These are phyloP conservation scores for Ceratocystis destructans DNA, from an alignment of 2,329 filamentous ascomycete species.

Conservation along the genomic window DNA sequence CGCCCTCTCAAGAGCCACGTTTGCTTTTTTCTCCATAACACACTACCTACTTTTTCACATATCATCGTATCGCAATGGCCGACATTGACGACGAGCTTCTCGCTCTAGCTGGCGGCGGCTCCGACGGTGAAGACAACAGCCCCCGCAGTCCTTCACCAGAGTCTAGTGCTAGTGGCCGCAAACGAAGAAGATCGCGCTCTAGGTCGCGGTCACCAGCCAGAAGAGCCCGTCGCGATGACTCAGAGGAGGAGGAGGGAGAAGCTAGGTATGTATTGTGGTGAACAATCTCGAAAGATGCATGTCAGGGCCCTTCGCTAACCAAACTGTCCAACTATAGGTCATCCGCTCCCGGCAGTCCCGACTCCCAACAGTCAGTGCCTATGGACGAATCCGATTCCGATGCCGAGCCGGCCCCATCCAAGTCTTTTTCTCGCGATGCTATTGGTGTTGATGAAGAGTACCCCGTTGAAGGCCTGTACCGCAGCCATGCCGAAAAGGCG, in stretches of 20 bases:
- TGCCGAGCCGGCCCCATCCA: conserved; percentile 33
- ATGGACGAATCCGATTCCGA: conserved; percentile 79
- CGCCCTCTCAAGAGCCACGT: too few species aligned
- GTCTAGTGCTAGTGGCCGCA: conserved; percentile 1
- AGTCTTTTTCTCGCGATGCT: conserved; percentile 35
- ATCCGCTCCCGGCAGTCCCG: conserved; percentile 52
- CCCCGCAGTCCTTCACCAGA: conserved; percentile 12
- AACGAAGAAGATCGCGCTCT: conserved; percentile 9
- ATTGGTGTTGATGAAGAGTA: conserved; percentile 47
- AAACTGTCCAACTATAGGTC: conserved; percentile 38
- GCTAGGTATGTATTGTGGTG: conserved; percentile 33
- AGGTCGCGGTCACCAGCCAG: conserved; percentile 29
- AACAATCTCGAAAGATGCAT: neutral
- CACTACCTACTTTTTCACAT: neutral
- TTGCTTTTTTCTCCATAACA: neutral
- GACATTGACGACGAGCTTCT: conserved; percentile 89
- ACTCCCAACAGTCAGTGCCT: conserved; percentile 66
- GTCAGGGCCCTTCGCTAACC: neutral
- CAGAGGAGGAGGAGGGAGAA: conserved; percentile 57
- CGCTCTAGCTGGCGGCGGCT: conserved; percentile 66
- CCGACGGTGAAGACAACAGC: conserved; percentile 40
- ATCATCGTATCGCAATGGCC: conserved; percentile 45
- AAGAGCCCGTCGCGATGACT: conserved; percentile 27
- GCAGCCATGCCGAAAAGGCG: conserved; percentile 57
- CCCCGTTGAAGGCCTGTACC: conserved; percentile 77